A percentile compares a stretch with the other conserved stretches of the same genome.
Conservation (phyloP, 495 filamentous ascomycete genomes). For the Hypoxylon crocopeplum region DNA sequence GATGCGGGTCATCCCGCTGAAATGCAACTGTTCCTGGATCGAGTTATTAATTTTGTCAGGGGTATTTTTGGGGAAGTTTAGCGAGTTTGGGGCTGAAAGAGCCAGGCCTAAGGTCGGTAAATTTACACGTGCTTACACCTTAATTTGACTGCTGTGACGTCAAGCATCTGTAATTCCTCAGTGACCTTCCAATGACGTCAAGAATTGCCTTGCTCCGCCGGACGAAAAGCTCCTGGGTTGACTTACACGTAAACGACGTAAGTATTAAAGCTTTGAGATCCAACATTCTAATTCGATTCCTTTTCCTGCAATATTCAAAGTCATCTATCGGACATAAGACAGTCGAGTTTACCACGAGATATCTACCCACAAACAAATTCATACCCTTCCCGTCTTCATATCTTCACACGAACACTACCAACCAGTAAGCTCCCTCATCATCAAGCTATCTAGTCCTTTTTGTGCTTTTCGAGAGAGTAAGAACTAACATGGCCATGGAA, state of each 20-base stretch:
- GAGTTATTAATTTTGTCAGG: background rate
- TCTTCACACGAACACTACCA: conserved; percentile 1
- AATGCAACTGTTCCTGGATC: conserved; percentile 14
- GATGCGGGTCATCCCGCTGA: conserved; percentile 4
- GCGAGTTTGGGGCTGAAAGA: conserved; percentile 5
- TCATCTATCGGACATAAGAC: background rate
- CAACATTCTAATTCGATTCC: background rate
- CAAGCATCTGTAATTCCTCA: no score
- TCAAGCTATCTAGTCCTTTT: no score
- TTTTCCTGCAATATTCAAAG: background rate
- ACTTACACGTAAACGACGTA: conserved; percentile 21
- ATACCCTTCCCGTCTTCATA: background rate
- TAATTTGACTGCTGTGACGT: conserved; percentile 22
- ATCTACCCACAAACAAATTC: background rate
- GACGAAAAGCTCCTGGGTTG: conserved; percentile 21
- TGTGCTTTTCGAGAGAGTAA: no score
- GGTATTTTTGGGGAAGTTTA: background rate
- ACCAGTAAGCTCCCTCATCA: conserved; percentile 11
- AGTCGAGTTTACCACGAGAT: background rate
- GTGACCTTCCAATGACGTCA: conserved; percentile 27
- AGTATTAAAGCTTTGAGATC: conserved; percentile 23
- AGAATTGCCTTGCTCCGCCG: conserved; percentile 3
- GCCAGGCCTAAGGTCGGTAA: conserved; percentile 12
- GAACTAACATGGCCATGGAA: no score
- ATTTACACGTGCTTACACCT: conserved; percentile 16